Evolutionary conservation across 2,329 filamentous ascomycete species (phyloP), one percentile per base, ranked within the genome.

Genomic region (Aureobasidium mangrovei): DNA sequence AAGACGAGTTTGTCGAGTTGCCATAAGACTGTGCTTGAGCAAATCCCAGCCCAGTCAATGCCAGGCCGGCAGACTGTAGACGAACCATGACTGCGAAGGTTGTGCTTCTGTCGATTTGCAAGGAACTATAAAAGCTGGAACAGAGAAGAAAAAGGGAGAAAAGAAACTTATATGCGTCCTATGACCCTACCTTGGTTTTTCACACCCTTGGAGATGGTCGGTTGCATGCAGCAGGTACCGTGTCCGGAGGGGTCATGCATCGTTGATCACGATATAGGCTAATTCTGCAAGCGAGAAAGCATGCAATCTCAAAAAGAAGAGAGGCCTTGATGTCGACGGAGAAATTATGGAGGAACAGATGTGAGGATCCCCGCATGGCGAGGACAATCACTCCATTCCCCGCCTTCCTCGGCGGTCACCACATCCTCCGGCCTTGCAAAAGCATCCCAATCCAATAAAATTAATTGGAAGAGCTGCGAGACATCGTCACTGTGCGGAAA

Each of bases 1-100:
- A 53, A 12, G 63, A 61, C 10, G 47, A 53, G 32, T 60, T 60
- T 29, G 54, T 56, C 26, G 44, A 43, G 33, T 53, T 57, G n/a
- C 33, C 27, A 12, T 49, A 42, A 18, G 53, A 35, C 26, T 55
- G 53, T 35, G 45, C 53, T 35, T 49, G 38, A 36, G 39, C 53
- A 42, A 48, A 8, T 26, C 32, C 8, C 27, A 53, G 28, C 28
- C 49, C 33, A 53, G 33, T 41, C 27, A 45, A 36, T 40, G 41
- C 41, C 32, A 53, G 49, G 35, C 40, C n/a, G 8, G 41, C 26
- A n/a, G 27, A 2, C 26, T 2, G 32, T 12, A 45, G n/a, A 9
- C 49, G 49, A 33, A 53, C 41, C 49, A 53, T 53, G 40, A 33
- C n/a, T 5, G n/a, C 5, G n/a, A 31, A 32, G 27, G 28, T 31